These are phyloP conservation scores for Ziziphus jujuba DNA, from an alignment of 306 rosid species.

Conservation along the genomic window DNA sequence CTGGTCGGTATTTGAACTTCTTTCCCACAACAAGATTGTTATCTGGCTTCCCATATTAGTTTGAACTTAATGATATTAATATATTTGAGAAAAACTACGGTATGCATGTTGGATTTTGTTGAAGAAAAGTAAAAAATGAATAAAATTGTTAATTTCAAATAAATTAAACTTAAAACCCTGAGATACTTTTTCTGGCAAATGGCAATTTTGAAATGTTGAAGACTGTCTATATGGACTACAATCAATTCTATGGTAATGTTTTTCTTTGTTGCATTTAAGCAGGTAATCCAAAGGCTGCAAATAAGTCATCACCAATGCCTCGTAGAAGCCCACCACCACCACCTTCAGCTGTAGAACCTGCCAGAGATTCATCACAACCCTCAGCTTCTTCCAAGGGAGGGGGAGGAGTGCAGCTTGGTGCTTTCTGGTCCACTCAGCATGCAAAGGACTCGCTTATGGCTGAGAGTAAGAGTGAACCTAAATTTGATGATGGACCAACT, in stretches of 20 bases:
- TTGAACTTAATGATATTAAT: not conserved
- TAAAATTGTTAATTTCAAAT: not conserved
- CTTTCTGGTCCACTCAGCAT: constrained; percentile 89
- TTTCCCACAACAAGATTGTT: not conserved
- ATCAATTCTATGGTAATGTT: not conserved
- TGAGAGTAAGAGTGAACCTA: constrained; percentile 48
- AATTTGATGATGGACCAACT: constrained; percentile 71
- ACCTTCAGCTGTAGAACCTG: constrained; percentile 55
- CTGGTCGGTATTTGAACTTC: not conserved
- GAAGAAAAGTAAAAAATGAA: not conserved
- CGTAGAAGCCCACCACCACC: constrained; percentile 81
- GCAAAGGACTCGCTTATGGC: constrained; percentile 47
- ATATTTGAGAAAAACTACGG: not conserved
- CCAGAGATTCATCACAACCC: constrained; percentile 58
- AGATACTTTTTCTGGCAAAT: not conserved
- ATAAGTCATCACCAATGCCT: constrained; percentile 60
- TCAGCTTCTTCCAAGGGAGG: constrained; percentile 50
- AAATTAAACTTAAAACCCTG: not conserved
- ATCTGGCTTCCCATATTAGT: not conserved
- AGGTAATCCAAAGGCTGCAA: constrained; percentile 56
- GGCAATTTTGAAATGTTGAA: not conserved
- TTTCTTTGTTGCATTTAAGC: constrained; percentile 28
- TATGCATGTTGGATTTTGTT: not conserved
- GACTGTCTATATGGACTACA: not conserved
- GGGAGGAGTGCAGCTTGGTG: constrained; percentile 72